Conservation (phyloP, 2,329 filamentous ascomycete species). For the Sarocladium brachiariae region DNA sequence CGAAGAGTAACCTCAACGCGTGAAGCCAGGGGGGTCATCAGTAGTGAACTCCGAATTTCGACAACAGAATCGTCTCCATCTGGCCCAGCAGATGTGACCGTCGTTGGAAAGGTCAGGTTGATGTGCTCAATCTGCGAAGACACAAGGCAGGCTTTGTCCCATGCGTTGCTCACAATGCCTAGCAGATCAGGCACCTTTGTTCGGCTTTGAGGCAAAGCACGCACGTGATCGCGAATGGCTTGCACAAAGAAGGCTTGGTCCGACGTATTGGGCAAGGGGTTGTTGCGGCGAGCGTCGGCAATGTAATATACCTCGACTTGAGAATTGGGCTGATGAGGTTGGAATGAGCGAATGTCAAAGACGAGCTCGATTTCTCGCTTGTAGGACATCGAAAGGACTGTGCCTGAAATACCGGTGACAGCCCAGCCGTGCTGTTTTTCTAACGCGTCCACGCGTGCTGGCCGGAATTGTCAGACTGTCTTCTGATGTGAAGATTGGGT, state of each 20-base stretch:
- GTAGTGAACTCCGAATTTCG: conserved; percentile 51
- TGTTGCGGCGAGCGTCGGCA: conserved; percentile 47
- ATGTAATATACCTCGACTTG: conserved; percentile 67
- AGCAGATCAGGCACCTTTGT: conserved; percentile 54
- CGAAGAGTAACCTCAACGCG: conserved; percentile 59
- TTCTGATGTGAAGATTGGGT: background rate
- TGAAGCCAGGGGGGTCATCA: conserved; percentile 59
- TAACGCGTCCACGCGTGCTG: conserved; percentile 58
- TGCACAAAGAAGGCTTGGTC: conserved; percentile 72
- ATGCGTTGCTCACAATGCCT: conserved; percentile 50
- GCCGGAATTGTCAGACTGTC: conserved; percentile 29
- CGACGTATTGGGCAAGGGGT: conserved; percentile 48
- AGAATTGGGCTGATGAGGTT: conserved; percentile 36
- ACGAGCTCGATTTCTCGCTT: conserved; percentile 64
- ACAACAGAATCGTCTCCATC: conserved; percentile 49
- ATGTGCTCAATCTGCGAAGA: conserved; percentile 55
- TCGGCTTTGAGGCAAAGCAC: conserved; percentile 50
- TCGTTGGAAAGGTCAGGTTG: conserved; percentile 57
- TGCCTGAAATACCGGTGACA: conserved; percentile 56
- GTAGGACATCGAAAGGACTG: conserved; percentile 67
- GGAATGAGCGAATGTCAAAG: conserved; percentile 61
- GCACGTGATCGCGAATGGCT: conserved; percentile 61
- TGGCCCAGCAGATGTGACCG: conserved; percentile 40
- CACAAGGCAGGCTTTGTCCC: conserved; percentile 57
- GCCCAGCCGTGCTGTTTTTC: conserved; percentile 66